Evolutionary conservation across 805 yeast species (phyloP).

Genomic region (Alloascoidea africana): DNA sequence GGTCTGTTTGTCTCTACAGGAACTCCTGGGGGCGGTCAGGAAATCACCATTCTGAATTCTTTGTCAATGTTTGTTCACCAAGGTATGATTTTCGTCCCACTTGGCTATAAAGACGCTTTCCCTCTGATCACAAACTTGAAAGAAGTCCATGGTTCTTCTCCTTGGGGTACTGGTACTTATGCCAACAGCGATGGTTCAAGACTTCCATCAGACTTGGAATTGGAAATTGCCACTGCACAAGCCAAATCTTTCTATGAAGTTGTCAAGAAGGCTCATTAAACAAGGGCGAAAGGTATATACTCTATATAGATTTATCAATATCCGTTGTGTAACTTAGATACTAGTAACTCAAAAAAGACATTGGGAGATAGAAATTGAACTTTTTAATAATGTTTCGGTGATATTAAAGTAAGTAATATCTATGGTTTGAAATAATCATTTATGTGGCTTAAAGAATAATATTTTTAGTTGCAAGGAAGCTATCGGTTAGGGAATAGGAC

Average conservation of each 20-base stretch:
- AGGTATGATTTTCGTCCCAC: slow-evolving; percentile 42
- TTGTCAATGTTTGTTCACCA: slow-evolving; percentile 66
- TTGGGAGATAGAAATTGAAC: too few species aligned
- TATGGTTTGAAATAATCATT: too few species aligned
- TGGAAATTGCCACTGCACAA: slow-evolving; percentile 38
- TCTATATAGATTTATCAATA: too few species aligned
- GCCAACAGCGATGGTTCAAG: slow-evolving; percentile 61
- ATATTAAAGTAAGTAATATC: too few species aligned
- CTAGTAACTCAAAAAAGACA: too few species aligned
- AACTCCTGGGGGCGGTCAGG: slow-evolving; percentile 60
- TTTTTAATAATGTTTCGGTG: too few species aligned
- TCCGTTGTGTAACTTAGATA: too few species aligned
- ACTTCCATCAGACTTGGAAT: slow-evolving; percentile 33
- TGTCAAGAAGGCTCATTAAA: too few species aligned
- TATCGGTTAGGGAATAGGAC: too few species aligned
- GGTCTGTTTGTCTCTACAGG: slow-evolving; percentile 53
- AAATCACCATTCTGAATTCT: slow-evolving; percentile 49
- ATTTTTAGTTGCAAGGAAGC: too few species aligned
- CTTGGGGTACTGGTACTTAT: slow-evolving; percentile 63
- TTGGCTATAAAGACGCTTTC: slow-evolving; percentile 33
- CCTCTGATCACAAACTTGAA: slow-evolving; percentile 29
- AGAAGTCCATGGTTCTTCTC: slow-evolving; percentile 53
- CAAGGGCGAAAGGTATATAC: too few species aligned
- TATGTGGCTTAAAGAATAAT: too few species aligned
- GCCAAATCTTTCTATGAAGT: slow-evolving; percentile 41